Percentiles rank a stretch among this genome's conserved stretches.
Conservation (phyloP, 2,329 filamentous ascomycete species). For the Colletotrichum theobromicola region DNA sequence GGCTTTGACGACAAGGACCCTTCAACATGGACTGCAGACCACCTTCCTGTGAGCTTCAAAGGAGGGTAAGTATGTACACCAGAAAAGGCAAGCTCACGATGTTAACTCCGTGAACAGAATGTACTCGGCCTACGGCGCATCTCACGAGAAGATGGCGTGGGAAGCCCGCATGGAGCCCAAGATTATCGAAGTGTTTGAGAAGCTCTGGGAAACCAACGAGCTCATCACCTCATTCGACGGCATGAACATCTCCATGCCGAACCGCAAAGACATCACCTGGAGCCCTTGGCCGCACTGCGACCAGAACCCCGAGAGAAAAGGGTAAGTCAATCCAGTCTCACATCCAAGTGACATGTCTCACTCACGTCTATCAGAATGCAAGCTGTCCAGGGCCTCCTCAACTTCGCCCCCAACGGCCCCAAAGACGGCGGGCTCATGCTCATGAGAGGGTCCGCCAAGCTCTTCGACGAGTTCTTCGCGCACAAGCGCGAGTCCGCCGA, state of each 20-base stretch:
- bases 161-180: constrained; percentile 46
- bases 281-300: constrained; percentile 51
- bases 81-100: accelerated
- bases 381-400: constrained; percentile 47
- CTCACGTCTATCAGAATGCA: constrained; percentile 27
- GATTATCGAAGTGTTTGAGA: constrained; percentile 43
- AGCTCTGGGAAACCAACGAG: constrained; percentile 41
- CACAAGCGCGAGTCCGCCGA: constrained; percentile 32
- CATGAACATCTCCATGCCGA: constrained; percentile 47
- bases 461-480: constrained; percentile 50
- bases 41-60: constrained; percentile 48
- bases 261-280: constrained; percentile 40
- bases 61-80: constrained; percentile 26
- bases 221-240: constrained; percentile 31
- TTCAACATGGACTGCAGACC: constrained; percentile 45
- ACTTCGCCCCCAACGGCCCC: constrained; percentile 46
- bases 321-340: constrained; percentile 24
- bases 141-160: constrained; percentile 50
- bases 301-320: constrained; percentile 44
- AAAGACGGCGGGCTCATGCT: constrained; percentile 52
- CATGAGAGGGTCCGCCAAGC: constrained; percentile 45
- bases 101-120: constrained; percentile 29
- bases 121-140: constrained; percentile 41
- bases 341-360: not conserved
- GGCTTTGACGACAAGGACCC: constrained; percentile 43